phyloP scores from a whole-genome alignment of 176 grass and related monocot species.

The Tuctoria greenei region DNA sequence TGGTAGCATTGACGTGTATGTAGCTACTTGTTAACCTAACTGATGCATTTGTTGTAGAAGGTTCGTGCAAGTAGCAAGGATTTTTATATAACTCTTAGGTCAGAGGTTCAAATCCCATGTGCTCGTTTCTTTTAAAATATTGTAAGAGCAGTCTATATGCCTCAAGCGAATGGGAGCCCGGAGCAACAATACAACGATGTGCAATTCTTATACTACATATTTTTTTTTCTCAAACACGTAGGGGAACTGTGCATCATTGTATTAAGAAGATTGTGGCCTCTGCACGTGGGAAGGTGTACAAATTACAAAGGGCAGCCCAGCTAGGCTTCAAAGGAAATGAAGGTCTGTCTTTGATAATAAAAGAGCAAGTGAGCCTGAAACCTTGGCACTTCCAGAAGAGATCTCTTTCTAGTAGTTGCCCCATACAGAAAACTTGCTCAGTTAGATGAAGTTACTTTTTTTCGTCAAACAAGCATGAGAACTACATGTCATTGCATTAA shows the following conservation, averaged over 20 bases:
- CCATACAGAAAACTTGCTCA: conserved; percentile 18
- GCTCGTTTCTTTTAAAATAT: background rate
- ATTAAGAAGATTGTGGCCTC: no score
- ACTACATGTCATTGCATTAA: background rate
- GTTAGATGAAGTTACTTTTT: background rate
- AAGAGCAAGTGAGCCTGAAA: no score
- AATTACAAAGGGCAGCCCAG: no score
- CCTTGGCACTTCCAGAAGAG: background rate
- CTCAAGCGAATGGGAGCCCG: background rate
- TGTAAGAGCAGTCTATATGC: background rate
- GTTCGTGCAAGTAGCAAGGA: background rate
- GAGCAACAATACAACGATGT: background rate
- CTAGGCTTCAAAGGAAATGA: no score
- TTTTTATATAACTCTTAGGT: background rate
- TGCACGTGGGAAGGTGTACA: no score
- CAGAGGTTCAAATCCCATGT: background rate
- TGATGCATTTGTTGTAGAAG: background rate
- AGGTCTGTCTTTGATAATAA: no score
- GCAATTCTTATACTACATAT: background rate
- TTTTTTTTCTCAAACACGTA: no score
- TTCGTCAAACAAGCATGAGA: background rate
- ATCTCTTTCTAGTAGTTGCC: conserved; percentile 12
- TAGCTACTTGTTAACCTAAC: background rate
- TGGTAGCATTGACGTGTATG: no score
- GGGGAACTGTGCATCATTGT: no score